These are phyloP conservation scores for Talinum fruticosum DNA, from an alignment of 148 eudicot species.

Conservation along the genomic window DNA sequence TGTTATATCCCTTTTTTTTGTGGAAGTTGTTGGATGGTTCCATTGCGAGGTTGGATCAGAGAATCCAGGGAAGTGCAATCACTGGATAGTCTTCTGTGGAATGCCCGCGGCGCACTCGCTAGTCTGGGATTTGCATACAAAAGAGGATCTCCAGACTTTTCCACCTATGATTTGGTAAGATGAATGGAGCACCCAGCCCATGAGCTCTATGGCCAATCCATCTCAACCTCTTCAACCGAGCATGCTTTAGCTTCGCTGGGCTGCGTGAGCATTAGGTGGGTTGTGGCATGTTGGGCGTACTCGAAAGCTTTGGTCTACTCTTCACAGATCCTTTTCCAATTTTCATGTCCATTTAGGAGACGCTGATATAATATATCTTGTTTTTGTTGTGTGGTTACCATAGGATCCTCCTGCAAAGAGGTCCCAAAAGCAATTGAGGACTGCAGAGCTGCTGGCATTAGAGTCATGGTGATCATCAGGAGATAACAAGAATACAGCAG, in stretches of 20 bases:
- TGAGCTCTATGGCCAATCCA: slow-evolving; percentile 60
- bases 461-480: slow-evolving; percentile 64
- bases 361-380: background rate
- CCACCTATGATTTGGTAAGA: slow-evolving; percentile 69
- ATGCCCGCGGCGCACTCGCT: slow-evolving; percentile 80
- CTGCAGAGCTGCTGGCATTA: slow-evolving; percentile 65
- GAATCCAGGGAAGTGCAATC: slow-evolving; percentile 36
- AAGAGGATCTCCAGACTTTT: slow-evolving; percentile 61
- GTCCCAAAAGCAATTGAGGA: slow-evolving; percentile 56
- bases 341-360: background rate
- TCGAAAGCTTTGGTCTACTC: background rate
- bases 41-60: slow-evolving; percentile 49
- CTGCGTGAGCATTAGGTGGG: slow-evolving; percentile 82
- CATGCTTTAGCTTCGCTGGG: slow-evolving; percentile 70
- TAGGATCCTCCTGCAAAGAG: slow-evolving; percentile 65
- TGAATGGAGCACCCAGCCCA: slow-evolving; percentile 87
- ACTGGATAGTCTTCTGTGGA: slow-evolving; percentile 56
- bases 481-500: slow-evolving; percentile 63
- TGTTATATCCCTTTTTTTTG: no score
- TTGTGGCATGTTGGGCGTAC: background rate
- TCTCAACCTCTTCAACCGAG: slow-evolving; percentile 61
- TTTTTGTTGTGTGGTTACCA: background rate
- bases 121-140: slow-evolving; percentile 90
- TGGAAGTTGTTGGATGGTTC: slow-evolving; percentile 78
- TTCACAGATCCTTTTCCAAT: background rate